These are phyloP conservation scores for Pachysolen tannophilus DNA, from an alignment of 805 yeast species.

Conservation along the genomic window DNA sequence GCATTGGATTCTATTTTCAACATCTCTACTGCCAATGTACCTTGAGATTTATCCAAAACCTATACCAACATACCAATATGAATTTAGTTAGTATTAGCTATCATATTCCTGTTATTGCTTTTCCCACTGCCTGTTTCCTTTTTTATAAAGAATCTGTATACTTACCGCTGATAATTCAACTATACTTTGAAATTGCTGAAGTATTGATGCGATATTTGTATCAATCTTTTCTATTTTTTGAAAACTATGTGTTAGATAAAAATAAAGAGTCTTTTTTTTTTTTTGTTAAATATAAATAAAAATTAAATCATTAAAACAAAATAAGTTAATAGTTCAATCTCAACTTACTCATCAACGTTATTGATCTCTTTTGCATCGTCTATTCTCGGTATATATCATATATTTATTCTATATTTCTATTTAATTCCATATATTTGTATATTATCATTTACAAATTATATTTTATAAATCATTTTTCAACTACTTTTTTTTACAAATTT, in stretches of 20 bases:
- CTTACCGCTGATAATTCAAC: conserved; percentile 34
- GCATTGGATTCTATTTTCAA: conserved; percentile 49
- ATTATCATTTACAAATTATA: no score
- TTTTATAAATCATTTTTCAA: no score
- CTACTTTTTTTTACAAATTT: no score
- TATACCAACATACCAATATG: no score
- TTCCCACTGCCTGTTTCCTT: not conserved
- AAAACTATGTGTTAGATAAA: not conserved
- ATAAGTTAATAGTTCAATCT: no score
- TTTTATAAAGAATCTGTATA: not conserved
- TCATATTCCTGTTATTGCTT: no score
- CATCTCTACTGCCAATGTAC: conserved; percentile 40
- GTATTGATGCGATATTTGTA: conserved; percentile 39
- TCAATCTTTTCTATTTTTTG: conserved; percentile 36
- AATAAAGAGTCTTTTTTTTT: not conserved
- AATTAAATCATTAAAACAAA: no score
- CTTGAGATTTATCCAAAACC: conserved; percentile 23
- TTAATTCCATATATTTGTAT: no score
- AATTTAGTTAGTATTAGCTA: not conserved
- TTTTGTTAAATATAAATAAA: conserved; percentile 10
- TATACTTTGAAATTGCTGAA: conserved; percentile 45
- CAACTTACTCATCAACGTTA: conserved; percentile 29
- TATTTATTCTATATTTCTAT: no score
- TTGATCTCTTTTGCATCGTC: conserved; percentile 41
- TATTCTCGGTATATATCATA: no score